Conservation (phyloP, 2,329 filamentous ascomycete species). For the Aspergillus awamori region DNA sequence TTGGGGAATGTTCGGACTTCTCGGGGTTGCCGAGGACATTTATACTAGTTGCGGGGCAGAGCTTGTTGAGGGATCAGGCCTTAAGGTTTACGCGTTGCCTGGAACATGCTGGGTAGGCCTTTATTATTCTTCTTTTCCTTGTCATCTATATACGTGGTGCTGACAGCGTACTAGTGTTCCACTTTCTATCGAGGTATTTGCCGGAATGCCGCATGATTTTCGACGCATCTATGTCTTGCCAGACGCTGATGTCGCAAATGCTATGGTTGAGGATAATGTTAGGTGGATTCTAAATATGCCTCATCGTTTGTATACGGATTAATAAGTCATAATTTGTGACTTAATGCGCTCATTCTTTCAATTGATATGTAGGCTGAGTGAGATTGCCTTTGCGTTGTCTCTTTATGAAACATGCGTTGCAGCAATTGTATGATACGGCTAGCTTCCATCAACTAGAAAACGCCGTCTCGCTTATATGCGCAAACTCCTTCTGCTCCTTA, state of each 20-base stretch:
- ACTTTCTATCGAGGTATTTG: slow-evolving; percentile 53
- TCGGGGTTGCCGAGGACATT: slow-evolving; percentile 49
- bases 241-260: slow-evolving; percentile 26
- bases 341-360: no score
- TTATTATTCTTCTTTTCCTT: background rate
- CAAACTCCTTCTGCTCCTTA: slow-evolving; percentile 7
- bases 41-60: slow-evolving; percentile 51
- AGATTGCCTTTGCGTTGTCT: background rate
- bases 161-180: slow-evolving; percentile 44
- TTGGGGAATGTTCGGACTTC: slow-evolving; percentile 47
- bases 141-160: background rate
- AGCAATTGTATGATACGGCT: background rate
- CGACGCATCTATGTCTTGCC: slow-evolving; percentile 35
- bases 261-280: slow-evolving; percentile 31
- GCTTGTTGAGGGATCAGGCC: slow-evolving; percentile 55
- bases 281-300: slow-evolving; percentile 26
- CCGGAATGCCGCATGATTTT: slow-evolving; percentile 58
- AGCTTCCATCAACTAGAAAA: background rate
- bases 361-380: background rate
- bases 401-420: background rate
- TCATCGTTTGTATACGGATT: no score
- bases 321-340: no score
- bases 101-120: slow-evolving; percentile 47
- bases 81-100: slow-evolving; percentile 51
- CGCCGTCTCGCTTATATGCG: background rate